A percentile compares a stretch with the other conserved stretches of the same genome.
Conservation (phyloP, 768 basidiomycete genomes). For the Crepidotus variabilis region DNA sequence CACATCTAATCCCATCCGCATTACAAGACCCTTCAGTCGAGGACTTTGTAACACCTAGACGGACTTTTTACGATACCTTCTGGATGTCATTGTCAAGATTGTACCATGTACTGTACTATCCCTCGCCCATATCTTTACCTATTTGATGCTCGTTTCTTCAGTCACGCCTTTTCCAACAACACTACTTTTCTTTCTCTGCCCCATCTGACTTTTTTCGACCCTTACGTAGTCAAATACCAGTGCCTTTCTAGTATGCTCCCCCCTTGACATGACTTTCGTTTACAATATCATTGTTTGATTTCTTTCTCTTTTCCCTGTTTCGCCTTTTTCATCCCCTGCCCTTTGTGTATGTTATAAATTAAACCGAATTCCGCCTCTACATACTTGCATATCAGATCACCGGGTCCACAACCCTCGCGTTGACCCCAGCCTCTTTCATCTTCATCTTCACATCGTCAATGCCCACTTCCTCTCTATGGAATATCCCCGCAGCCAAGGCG, state of each 20-base stretch:
- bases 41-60: background rate
- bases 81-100: slow-evolving; percentile 8
- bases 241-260: background rate
- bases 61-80: slow-evolving; percentile 6
- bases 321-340: too few species aligned
- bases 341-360: too few species aligned
- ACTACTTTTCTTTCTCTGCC: slow-evolving; percentile 1
- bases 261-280: background rate
- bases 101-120: slow-evolving; percentile 4
- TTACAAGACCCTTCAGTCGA: background rate
- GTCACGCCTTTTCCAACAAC: background rate
- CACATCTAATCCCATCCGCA: background rate
- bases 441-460: slow-evolving; percentile 77
- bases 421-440: slow-evolving; percentile 44
- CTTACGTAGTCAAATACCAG: background rate
- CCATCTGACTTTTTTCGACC: background rate
- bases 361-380: too few species aligned
- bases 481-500: slow-evolving; percentile 94
- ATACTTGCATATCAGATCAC: too few species aligned
- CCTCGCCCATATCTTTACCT: background rate
- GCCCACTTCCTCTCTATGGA: slow-evolving; percentile 85
- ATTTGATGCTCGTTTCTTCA: slow-evolving; percentile 2
- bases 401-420: slow-evolving; percentile 28
- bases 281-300: background rate
- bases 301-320: too few species aligned